phyloP scores from a whole-genome alignment of 2,329 filamentous ascomycete genomes.

The Lasiodiplodia sp. region DNA sequence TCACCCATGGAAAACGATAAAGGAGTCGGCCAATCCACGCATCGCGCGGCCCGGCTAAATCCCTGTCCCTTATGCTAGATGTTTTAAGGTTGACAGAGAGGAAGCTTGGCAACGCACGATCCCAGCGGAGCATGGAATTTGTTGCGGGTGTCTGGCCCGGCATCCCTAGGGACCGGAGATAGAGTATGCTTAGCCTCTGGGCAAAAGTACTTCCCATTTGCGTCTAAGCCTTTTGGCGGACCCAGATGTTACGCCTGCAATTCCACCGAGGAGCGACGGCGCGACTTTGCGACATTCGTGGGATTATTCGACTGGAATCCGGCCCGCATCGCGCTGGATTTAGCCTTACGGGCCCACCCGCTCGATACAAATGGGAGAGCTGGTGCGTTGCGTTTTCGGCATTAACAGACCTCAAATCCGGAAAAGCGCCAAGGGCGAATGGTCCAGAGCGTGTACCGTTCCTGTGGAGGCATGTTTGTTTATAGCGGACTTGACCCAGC shows the following conservation, averaged over 20 bases:
- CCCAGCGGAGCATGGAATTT: not conserved
- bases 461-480: slow-evolving; percentile 17
- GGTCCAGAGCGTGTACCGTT: not conserved
- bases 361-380: not conserved
- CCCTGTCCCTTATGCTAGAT: slow-evolving; percentile 19
- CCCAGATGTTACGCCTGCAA: not conserved
- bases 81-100: slow-evolving; percentile 19
- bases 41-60: not conserved
- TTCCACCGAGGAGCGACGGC: not conserved
- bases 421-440: not conserved
- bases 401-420: not conserved
- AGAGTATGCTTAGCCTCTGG: slow-evolving; percentile 3
- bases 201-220: not conserved
- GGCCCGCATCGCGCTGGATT: not conserved
- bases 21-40: slow-evolving; percentile 21
- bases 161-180: slow-evolving; percentile 11
- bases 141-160: slow-evolving; percentile 6
- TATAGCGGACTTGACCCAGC: not conserved
- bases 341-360: not conserved
- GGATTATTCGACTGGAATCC: slow-evolving; percentile 1
- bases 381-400: not conserved
- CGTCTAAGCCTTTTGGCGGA: slow-evolving; percentile 6
- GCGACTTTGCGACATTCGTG: slow-evolving; percentile 7
- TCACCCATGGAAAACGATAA: slow-evolving; percentile 3
- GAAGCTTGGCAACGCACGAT: slow-evolving; percentile 23